Evolutionary conservation across 805 yeast genomes (phyloP).

Genomic region (Candida nonsorbophila): DNA sequence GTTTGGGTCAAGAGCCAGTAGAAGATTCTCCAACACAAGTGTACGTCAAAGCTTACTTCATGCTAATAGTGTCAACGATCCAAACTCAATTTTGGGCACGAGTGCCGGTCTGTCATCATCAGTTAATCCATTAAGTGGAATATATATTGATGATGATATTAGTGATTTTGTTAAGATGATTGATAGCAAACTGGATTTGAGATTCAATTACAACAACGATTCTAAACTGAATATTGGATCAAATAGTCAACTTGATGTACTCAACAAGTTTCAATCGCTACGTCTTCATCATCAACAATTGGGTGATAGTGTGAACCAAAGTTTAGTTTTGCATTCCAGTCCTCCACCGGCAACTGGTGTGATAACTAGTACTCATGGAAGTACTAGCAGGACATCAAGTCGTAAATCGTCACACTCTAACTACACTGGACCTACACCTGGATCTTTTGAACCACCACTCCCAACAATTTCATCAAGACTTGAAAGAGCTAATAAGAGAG

Average conservation of each 20-base stretch:
- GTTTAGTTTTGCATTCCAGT: constrained; percentile 31
- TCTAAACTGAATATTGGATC: constrained; percentile 9
- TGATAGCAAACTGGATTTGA: constrained; percentile 56
- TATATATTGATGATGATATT: constrained; percentile 52
- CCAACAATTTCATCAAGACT: constrained; percentile 3
- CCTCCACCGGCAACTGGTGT: constrained; percentile 5
- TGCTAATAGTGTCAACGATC: constrained; percentile 12
- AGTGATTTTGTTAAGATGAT: constrained; percentile 68
- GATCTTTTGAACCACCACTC: constrained; percentile 15
- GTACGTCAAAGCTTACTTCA: constrained; percentile 20
- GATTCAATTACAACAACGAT: constrained; percentile 20
- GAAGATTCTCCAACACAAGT: constrained; percentile 41
- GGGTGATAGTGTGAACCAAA: constrained; percentile 51
- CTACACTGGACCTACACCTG: too few species aligned
- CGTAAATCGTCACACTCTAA: constrained; percentile 28
- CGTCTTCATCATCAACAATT: constrained; percentile 49
- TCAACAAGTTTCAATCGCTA: constrained; percentile 48
- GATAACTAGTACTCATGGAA: constrained; percentile 2
- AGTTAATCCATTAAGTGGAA: constrained; percentile 34
- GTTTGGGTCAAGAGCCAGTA: constrained; percentile 57
- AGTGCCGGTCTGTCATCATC: constrained; percentile 33
- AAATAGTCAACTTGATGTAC: constrained; percentile 35
- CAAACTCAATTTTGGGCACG: constrained; percentile 22
- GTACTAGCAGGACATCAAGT: constrained; percentile 12
- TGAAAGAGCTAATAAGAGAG: too few species aligned